phyloP scores from a whole-genome alignment of 495 filamentous ascomycete species.

The Umbilicaria muhlenbergii region DNA sequence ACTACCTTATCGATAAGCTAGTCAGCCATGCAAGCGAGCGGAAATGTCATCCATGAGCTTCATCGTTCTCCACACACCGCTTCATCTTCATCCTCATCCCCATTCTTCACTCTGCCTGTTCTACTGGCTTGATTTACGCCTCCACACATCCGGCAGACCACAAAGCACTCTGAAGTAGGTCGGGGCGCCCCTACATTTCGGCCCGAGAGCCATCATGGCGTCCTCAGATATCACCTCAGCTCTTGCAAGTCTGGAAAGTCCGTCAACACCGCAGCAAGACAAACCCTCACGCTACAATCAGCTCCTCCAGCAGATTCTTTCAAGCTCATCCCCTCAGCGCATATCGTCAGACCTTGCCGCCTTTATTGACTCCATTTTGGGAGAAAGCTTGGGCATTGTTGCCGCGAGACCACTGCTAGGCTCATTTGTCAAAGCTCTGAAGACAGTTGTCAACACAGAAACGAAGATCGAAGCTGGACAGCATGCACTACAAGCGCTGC shows the following conservation, averaged over 20 bases:
- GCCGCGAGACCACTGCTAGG: conserved; percentile 54
- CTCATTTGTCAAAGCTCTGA: conserved; percentile 45
- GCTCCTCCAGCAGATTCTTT: conserved; percentile 48
- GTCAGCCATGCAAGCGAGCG: too few species aligned
- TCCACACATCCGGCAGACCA: too few species aligned
- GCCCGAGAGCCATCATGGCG: conserved; percentile 27
- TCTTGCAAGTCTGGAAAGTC: conserved; percentile 37
- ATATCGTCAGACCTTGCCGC: conserved; percentile 50
- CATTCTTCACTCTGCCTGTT: too few species aligned
- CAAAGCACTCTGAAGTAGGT: too few species aligned
- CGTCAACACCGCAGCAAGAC: conserved; percentile 30
- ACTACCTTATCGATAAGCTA: too few species aligned
- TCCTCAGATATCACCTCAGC: conserved; percentile 39
- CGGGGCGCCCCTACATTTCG: too few species aligned
- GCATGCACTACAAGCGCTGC: conserved; percentile 48
- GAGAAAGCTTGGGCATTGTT: conserved; percentile 56
- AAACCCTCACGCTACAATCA: conserved; percentile 48
- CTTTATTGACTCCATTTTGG: conserved; percentile 53
- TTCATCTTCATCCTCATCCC: too few species aligned
- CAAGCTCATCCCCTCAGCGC: conserved; percentile 34
- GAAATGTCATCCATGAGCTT: too few species aligned
- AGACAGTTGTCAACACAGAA: conserved; percentile 35
- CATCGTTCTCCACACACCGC: too few species aligned
- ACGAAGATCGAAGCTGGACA: conserved; percentile 55
- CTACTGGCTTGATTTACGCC: too few species aligned